These are phyloP conservation scores for Metarhizium robertsii DNA, from an alignment of 2,329 filamentous ascomycete species.

Conservation along the genomic window DNA sequence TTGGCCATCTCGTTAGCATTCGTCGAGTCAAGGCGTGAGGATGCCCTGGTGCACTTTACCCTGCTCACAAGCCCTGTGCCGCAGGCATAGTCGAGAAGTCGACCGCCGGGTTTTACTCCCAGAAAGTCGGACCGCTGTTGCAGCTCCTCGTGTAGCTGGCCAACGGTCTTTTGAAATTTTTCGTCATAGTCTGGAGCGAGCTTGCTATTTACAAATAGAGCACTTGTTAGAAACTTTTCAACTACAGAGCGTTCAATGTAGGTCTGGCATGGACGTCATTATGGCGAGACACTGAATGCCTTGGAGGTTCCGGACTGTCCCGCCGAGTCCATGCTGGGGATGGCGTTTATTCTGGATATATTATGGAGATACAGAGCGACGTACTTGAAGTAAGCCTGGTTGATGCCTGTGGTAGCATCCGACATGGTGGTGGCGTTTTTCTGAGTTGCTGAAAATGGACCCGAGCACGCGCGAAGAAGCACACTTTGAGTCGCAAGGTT, in stretches of 20 bases:
- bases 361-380: slow-evolving; percentile 8
- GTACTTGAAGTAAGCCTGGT: slow-evolving; percentile 35
- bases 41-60: slow-evolving; percentile 29
- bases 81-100: slow-evolving; percentile 67
- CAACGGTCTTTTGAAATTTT: slow-evolving; percentile 43
- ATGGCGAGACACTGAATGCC: background rate
- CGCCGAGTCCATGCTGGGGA: too few relatives aligned
- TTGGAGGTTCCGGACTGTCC: background rate
- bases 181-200: slow-evolving; percentile 32
- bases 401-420: slow-evolving; percentile 19
- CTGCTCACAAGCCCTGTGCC: slow-evolving; percentile 59
- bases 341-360: too few relatives aligned
- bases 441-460: background rate
- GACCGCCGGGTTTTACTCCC: slow-evolving; percentile 38
- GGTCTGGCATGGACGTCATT: background rate
- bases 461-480: background rate
- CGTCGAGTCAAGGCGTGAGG: background rate
- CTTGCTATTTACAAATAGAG: slow-evolving; percentile 12
- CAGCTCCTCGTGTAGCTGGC: slow-evolving; percentile 45
- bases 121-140: slow-evolving; percentile 48
- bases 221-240: background rate
- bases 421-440: slow-evolving; percentile 18
- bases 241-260: background rate
- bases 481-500: background rate
- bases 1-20: background rate